Evolutionary conservation across 2,329 filamentous ascomycete species (phyloP), one percentile per base, ranked within the genome.

Genomic region (Mycosphaerella arachidis): DNA sequence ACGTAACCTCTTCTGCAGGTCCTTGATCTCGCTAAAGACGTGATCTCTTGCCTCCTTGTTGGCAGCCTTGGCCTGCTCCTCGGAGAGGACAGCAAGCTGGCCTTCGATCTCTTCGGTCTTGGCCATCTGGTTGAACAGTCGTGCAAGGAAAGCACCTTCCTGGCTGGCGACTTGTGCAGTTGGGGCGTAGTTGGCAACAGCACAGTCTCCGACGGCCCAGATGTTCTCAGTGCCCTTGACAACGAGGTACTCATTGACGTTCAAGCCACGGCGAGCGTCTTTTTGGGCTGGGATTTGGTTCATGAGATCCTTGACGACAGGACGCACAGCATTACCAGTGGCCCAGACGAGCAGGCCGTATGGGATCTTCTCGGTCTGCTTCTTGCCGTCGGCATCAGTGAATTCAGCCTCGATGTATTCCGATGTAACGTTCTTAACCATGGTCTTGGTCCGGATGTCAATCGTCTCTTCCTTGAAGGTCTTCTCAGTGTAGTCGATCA

Each of bases 381-480:
- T 97, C 79, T 86, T 85, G 74, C 94, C 94, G 69, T 96, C 90
- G 18, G 92, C 87, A 55, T 86, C 84, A 57, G 86, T 88, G 54
- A 86, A 85, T 76, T 96, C 91, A 66, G 93, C 94, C 80, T 97
- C 91, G 72, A 99, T 93, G 73, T 86, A 88, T 78, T 90, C 95
- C 71, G 94, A 88, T 33, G 91, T 96, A 61, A 99, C 94, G 63
- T 89, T 92, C 84, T 97, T 97, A 75, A 99, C 94, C 88, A 96
- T 95, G 67, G 94, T 97, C 86, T 97, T 97, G 70, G 94, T 96
- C 78, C 91, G 89, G 79, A 99, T 96, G 70, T 91, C 88, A 74
- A 99, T 99, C 74, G 92, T 92, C 79, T 99, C 94, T 81, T 99
- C 94, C 80, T 96, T 94, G 82, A 99, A 95, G 51, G 93, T 97